A percentile compares a stretch with the other conserved stretches of the same genome.
These are phyloP conservation scores for Ulmus americana DNA, from an alignment of 331 rosid species.

Conservation along the genomic window DNA sequence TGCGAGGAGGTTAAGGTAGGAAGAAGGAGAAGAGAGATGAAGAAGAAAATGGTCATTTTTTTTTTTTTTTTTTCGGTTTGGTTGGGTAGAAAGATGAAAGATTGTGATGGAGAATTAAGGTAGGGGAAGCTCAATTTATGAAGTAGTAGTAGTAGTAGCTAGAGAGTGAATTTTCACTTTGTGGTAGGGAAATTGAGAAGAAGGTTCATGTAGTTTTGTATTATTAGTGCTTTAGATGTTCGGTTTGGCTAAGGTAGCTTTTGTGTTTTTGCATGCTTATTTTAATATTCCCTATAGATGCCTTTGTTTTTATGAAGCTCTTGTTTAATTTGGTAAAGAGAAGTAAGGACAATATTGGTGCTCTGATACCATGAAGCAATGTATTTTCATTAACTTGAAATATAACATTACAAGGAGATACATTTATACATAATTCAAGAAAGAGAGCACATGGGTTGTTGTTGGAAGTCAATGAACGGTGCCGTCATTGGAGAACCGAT, in stretches of 20 bases:
- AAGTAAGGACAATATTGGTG: too few relatives aligned
- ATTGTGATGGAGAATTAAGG: neutral
- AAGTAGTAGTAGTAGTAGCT: neutral
- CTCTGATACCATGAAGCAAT: too few relatives aligned
- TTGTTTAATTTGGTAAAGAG: neutral
- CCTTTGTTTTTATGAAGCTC: neutral
- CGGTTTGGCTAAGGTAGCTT: neutral
- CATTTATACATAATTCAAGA: too few relatives aligned
- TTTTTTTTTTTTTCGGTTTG: neutral
- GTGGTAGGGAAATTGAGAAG: neutral
- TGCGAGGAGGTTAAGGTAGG: constrained; percentile 40
- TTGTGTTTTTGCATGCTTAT: neutral
- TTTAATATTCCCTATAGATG: neutral
- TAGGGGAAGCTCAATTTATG: neutral
- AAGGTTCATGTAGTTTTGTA: neutral
- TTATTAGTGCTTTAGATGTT: neutral
- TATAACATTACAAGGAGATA: too few relatives aligned
- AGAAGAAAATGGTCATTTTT: neutral
- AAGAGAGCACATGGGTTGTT: too few relatives aligned
- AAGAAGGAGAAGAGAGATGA: constrained; percentile 24
- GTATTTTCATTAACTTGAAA: too few relatives aligned
- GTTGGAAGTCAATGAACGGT: too few relatives aligned
- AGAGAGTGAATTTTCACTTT: neutral
- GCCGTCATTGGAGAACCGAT: too few relatives aligned
- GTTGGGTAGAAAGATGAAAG: constrained; percentile 6